Evolutionary conservation across 169 alveolate genomes (phyloP).

Genomic region (Plasmodium fragile): DNA sequence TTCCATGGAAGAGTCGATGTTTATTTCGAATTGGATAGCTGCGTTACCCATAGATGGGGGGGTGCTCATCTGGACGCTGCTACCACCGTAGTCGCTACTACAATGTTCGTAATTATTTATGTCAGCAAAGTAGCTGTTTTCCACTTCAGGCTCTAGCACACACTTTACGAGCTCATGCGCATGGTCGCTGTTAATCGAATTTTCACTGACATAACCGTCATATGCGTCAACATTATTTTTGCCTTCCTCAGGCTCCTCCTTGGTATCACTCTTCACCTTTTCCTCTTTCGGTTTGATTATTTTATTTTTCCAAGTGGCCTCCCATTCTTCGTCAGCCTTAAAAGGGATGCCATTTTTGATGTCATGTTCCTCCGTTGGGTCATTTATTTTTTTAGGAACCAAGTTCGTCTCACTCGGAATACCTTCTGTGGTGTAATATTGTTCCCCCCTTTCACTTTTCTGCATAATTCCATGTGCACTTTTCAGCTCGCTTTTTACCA

Average conservation of each 20-base stretch:
- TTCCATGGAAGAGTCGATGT: background rate
- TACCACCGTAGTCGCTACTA: background rate
- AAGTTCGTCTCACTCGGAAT: background rate
- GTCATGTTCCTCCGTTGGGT: background rate
- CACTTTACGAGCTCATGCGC: slow-evolving; percentile 14
- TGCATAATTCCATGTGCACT: background rate
- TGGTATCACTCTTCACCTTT: background rate
- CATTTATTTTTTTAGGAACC: background rate
- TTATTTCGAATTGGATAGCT: slow-evolving; percentile 30
- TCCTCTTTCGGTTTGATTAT: background rate
- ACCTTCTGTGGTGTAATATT: background rate
- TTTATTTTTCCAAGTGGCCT: background rate
- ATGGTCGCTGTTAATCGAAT: slow-evolving; percentile 45
- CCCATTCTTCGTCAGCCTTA: background rate
- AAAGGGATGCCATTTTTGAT: background rate
- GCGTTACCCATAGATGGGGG: background rate
- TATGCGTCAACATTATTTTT: background rate
- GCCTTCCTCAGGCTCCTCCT: background rate
- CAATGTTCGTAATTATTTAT: background rate
- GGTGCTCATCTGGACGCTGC: background rate
- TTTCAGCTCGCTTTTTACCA: background rate
- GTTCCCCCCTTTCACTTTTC: background rate
- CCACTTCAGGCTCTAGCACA: background rate
- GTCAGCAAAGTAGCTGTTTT: background rate
- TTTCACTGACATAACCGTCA: slow-evolving; percentile 21